Evolutionary conservation across 2,329 filamentous ascomycete genomes (phyloP), one percentile per base, ranked within the genome.

Genomic region (Ophiostoma australiae): DNA sequence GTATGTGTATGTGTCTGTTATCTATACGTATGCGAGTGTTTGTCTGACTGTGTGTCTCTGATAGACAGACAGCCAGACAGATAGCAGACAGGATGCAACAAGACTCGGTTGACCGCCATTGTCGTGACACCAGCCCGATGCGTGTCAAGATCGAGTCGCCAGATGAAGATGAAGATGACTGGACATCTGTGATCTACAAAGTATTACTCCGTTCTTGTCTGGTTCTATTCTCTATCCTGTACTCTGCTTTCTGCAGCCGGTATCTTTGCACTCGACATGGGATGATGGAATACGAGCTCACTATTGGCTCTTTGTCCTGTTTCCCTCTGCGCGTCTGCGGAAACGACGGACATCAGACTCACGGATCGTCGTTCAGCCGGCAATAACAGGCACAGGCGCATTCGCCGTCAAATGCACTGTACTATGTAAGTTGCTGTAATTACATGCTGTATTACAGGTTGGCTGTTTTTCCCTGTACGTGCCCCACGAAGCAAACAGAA

Each of bases 391-490:
- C 3, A 31, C 27, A 31, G 27, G 27, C 27, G 3, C 27, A 31
- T 31, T 31, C 27, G 27, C 3, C 27, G 27, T 31, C 27, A n/a
- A n/a, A n/a, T n/a, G 27, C 27, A 55, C 48, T 13, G 23, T 17
- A 61, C 23, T 33, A 55, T 27, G 55, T 55, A 55, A 55, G 11
- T 20, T n/a, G n/a, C n/a, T n/a, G n/a, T n/a, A n/a, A n/a, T n/a
- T n/a, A n/a, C n/a, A n/a, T n/a, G n/a, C n/a, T n/a, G n/a, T n/a
- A n/a, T n/a, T n/a, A n/a, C n/a, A 61, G n/a, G 11, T 61, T 27
- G n/a, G 55, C 58, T 58, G n/a, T 8, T 63, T 63, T 63, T 63
- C 55, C 33, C 58, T 63, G 58, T 63, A 27, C 27, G 58, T 63
- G 58, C 58, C 13, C 58, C 58, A 63, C 33, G 33, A 13, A 63